Conservation (phyloP, 306 rosid species). For the Oxytropis ochrocephala region DNA sequence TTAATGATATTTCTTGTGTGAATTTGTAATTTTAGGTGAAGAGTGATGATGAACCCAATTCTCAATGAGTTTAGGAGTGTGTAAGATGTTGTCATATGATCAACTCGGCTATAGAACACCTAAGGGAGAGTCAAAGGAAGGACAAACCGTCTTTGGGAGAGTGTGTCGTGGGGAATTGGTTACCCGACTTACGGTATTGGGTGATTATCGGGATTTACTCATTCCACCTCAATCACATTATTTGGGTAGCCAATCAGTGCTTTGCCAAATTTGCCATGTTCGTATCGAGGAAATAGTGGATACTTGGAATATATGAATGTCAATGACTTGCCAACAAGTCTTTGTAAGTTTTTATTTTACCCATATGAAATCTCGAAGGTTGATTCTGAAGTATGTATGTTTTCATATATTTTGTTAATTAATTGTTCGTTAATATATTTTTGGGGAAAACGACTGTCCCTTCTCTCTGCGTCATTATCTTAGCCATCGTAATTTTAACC, state of each 20-base stretch:
- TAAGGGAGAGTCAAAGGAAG: conserved; percentile 41
- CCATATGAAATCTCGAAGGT: conserved; percentile 1
- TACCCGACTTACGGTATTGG: conserved; percentile 74
- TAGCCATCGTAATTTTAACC: conserved; percentile 11
- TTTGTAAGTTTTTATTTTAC: conserved; percentile 56
- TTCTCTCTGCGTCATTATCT: neutral
- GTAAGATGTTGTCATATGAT: neutral
- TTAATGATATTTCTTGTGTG: neutral
- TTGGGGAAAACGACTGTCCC: neutral
- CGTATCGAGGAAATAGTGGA: conserved; percentile 63
- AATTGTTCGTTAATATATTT: neutral
- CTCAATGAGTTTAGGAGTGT: too few relatives aligned
- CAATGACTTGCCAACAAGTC: conserved; percentile 70
- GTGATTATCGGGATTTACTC: conserved; percentile 64
- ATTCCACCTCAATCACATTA: conserved; percentile 68
- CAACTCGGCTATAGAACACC: neutral
- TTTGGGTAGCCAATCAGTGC: conserved; percentile 75
- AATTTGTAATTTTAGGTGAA: neutral
- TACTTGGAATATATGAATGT: conserved; percentile 53
- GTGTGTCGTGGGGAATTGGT: conserved; percentile 71
- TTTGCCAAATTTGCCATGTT: conserved; percentile 70
- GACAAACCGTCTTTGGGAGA: conserved; percentile 55
- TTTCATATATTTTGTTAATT: conserved; percentile 2
- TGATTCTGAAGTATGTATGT: neutral
- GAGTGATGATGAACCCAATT: neutral